Evolutionary conservation across 2,329 filamentous ascomycete genomes (phyloP).

Genomic region (Claviceps africana): DNA sequence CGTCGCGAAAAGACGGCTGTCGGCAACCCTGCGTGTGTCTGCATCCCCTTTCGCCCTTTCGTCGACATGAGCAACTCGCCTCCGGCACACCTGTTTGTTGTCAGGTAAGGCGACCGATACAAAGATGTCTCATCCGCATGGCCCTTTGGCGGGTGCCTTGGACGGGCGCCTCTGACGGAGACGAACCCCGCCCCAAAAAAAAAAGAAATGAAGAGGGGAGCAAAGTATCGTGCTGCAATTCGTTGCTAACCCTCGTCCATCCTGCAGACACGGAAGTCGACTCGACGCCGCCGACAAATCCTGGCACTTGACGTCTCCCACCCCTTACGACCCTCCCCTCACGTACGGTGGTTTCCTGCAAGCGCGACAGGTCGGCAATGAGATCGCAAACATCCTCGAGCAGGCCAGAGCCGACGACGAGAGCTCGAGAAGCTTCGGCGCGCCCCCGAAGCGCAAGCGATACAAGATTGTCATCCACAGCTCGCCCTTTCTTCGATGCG

Average conservation of each 20-base stretch:
- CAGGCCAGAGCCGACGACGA: conserved; percentile 35
- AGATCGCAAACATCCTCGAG: conserved; percentile 62
- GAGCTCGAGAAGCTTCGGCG: conserved; percentile 12
- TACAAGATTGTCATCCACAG: conserved; percentile 78
- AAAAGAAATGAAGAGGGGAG: too few relatives aligned
- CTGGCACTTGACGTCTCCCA: conserved; percentile 87
- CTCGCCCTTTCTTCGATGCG: conserved; percentile 85
- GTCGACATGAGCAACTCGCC: conserved; percentile 11
- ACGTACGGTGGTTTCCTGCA: conserved; percentile 93
- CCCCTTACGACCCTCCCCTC: conserved; percentile 88
- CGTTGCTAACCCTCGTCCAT: neutral
- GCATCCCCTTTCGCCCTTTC: too few relatives aligned
- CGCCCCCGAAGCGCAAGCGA: conserved; percentile 25
- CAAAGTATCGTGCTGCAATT: neutral
- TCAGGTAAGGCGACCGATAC: conserved; percentile 19
- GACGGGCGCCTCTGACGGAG: too few relatives aligned
- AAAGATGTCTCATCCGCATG: neutral
- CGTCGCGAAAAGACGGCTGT: neutral
- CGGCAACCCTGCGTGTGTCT: neutral
- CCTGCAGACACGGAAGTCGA: conserved; percentile 67
- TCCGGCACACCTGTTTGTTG: conserved; percentile 29
- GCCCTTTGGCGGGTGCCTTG: too few relatives aligned
- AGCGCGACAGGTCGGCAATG: conserved; percentile 63
- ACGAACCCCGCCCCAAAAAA: too few relatives aligned
- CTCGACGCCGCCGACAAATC: conserved; percentile 89